Evolutionary conservation across 495 filamentous ascomycete species (phyloP), one percentile per base, ranked within the genome.

Genomic region (Xylaria cubensis): DNA sequence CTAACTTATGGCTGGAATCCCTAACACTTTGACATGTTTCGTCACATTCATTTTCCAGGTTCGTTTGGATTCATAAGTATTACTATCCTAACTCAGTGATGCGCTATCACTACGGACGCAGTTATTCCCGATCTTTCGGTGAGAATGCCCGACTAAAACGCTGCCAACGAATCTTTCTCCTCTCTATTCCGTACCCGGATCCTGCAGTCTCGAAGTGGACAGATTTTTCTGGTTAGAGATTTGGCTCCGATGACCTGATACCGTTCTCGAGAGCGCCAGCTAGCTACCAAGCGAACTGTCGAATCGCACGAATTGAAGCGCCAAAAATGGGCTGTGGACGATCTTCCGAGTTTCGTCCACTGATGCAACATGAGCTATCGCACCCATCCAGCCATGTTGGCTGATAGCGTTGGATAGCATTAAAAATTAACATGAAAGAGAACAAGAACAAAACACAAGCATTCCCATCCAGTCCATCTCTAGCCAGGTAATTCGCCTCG

Each of bases 381-480:
- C 29, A 42, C 51, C 36, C 26, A n/a, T 5, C 17, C 42, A 51
- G 67, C 26, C 41, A 2, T 10, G 17, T 46, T 1, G 55, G 13
- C 41, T 17, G 24, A 3, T 19, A 36, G 36, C 36, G 41, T 41
- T 17, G 44, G 42, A 59, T 48, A 42, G 46, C 62, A 71, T 71
- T 71, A 71, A 48, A 64, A 29, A 71, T 71, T 64, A 71, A 55
- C 24, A 24, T 48, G 17, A 53, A 64, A 21, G 34, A 71, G 15
- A 29, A 62, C 1, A 36, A 13, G 12, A 9, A 51, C 32, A 44
- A n/a, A 58, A 70, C 29, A 63, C 19, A 42, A 42, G 21, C 56
- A 50, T 32, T 32, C 50, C 69, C 69, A 71, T 64, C 62, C 69
- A 71, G 69, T 32, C 46, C 69, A 42, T 58, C 50, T 65, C 59